These are phyloP conservation scores for Aspergillus nidulans DNA, from an alignment of 495 filamentous ascomycete species.

Conservation along the genomic window DNA sequence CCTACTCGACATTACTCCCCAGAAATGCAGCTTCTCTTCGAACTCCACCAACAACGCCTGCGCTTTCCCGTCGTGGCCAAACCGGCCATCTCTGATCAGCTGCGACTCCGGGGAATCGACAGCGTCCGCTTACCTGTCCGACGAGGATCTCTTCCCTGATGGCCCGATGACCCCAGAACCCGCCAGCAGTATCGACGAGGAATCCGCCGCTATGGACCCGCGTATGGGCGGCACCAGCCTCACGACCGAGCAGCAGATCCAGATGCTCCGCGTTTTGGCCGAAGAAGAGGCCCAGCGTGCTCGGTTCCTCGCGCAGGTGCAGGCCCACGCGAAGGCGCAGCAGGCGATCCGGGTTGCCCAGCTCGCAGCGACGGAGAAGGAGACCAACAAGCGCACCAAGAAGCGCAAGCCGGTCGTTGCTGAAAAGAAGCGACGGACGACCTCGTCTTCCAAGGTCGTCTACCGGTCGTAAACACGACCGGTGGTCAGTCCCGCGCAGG, in stretches of 20 bases:
- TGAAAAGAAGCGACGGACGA: constrained; percentile 32
- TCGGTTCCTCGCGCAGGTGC: constrained; percentile 42
- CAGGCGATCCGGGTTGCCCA: constrained; percentile 39
- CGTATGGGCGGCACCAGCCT: constrained; percentile 21
- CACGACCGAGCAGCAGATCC: constrained; percentile 42
- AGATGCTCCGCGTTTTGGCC: constrained; percentile 34
- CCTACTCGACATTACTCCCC: constrained; percentile 41
- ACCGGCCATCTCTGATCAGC: constrained; percentile 41
- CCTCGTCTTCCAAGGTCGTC: constrained; percentile 21
- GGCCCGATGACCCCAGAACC: constrained; percentile 30
- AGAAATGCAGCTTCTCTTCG: constrained; percentile 46
- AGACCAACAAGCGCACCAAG: constrained; percentile 32
- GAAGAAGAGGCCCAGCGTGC: constrained; percentile 40
- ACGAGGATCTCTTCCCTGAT: constrained; percentile 48
- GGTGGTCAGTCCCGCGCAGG: constrained; percentile 3
- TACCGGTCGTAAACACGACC: constrained; percentile 11
- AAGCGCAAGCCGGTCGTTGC: constrained; percentile 34
- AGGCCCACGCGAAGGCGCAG: constrained; percentile 43
- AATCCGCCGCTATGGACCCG: constrained; percentile 25
- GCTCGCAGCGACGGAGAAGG: constrained; percentile 31
- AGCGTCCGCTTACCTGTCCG: constrained; percentile 44
- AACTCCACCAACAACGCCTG: constrained; percentile 43
- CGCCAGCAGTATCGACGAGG: constrained; percentile 25
- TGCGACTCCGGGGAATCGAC: constrained; percentile 30
- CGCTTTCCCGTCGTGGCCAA: constrained; percentile 53